Evolutionary conservation across 2,329 filamentous ascomycete species (phyloP).

Genomic region (Tolypocladium album): DNA sequence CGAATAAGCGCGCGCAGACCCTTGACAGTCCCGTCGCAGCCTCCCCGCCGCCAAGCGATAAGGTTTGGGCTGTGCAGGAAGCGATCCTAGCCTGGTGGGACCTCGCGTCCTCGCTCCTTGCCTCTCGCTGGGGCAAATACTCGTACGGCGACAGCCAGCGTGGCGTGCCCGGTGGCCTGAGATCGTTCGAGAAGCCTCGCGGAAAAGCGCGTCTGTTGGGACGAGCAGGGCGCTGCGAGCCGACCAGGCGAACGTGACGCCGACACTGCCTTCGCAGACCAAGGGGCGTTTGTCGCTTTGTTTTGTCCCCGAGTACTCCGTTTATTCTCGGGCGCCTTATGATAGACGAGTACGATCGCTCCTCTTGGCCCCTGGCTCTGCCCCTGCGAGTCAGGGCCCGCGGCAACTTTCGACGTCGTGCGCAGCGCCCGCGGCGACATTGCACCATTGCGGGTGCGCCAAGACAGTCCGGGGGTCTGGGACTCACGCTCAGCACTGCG

Average conservation of each 20-base stretch:
- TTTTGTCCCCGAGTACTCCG: no score
- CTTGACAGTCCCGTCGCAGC: not conserved
- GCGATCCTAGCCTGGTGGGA: not conserved
- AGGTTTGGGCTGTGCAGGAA: not conserved
- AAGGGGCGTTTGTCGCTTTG: no score
- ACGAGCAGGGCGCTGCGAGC: no score
- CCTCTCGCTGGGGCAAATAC: not conserved
- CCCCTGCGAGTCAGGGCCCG: not conserved
- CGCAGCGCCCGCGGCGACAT: not conserved
- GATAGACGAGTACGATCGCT: not conserved
- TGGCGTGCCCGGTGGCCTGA: not conserved
- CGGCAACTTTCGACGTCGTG: not conserved
- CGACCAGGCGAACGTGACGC: no score
- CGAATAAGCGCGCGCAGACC: not conserved
- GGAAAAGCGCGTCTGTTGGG: not conserved
- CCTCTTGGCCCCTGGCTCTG: not conserved
- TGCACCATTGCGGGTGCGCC: not conserved
- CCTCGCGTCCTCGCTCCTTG: not conserved
- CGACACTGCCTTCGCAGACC: no score
- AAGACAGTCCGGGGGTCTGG: not conserved
- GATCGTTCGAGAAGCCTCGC: not conserved
- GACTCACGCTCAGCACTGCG: not conserved
- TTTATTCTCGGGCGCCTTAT: no score
- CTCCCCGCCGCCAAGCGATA: constrained; percentile 3
- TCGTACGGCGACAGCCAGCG: not conserved